Percentiles rank a stretch among this genome's conserved stretches.
These are phyloP conservation scores for Nemania diffusa DNA, from an alignment of 2,329 filamentous ascomycete genomes.

Conservation along the genomic window DNA sequence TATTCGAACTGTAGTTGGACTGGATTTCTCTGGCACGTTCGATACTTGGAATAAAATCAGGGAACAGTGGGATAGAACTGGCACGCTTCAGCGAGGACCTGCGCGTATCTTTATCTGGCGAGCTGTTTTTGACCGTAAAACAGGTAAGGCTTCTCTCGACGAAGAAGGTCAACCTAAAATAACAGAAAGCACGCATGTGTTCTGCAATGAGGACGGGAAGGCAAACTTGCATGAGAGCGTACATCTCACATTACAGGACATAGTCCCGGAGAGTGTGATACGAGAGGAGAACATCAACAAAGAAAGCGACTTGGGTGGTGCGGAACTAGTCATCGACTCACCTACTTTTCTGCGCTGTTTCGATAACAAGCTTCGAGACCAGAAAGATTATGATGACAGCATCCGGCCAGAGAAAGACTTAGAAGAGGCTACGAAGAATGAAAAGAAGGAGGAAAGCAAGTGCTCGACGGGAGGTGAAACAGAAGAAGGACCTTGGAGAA, in stretches of 20 bases:
- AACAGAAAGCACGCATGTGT: constrained; percentile 8
- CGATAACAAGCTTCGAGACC: background rate
- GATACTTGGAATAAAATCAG: constrained; percentile 12
- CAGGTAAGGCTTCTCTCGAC: constrained; percentile 6
- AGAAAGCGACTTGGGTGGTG: background rate
- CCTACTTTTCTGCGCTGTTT: constrained; percentile 4
- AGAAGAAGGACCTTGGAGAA: background rate
- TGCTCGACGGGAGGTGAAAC: background rate
- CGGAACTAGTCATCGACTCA: constrained; percentile 15
- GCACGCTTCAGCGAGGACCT: background rate
- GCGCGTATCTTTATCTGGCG: constrained; percentile 11
- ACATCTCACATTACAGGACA: constrained; percentile 4
- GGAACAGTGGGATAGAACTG: constrained; percentile 14
- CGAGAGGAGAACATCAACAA: background rate
- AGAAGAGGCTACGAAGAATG: background rate
- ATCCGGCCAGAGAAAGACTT: background rate
- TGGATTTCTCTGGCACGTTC: constrained; percentile 12
- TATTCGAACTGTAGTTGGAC: constrained; percentile 16
- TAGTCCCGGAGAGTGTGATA: constrained; percentile 5
- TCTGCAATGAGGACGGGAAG: constrained; percentile 9
- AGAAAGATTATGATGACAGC: constrained; percentile 1
- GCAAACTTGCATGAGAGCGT: constrained; percentile 2
- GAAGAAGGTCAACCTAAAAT: constrained; percentile 13
- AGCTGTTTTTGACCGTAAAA: constrained; percentile 15
- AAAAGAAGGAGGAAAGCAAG: background rate